Percentiles rank a stretch among this genome's conserved stretches.
phyloP scores from a whole-genome alignment of 305 asterid species.

The Nicotiana rustica region DNA sequence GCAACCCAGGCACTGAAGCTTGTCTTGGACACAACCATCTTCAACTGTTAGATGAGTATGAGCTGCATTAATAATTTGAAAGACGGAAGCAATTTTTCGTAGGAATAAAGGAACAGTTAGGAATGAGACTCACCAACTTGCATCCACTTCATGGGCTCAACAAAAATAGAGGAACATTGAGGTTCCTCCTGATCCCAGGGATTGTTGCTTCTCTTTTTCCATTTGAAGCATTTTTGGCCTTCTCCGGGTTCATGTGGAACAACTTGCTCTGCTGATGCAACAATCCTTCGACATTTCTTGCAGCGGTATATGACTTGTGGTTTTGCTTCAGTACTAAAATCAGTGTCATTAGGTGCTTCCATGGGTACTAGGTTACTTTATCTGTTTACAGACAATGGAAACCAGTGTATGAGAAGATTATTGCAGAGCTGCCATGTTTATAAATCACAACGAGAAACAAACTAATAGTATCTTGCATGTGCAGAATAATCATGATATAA shows the following conservation, averaged over 20 bases:
- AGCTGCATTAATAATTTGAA: conserved; percentile 32
- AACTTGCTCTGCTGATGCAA: conserved; percentile 76
- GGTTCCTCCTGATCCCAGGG: conserved; percentile 46
- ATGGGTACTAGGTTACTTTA: conserved; percentile 41
- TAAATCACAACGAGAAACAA: neutral
- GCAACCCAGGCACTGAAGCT: conserved; percentile 85
- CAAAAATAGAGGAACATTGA: conserved; percentile 89
- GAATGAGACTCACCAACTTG: conserved; percentile 55
- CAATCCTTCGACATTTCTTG: conserved; percentile 90
- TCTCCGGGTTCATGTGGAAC: conserved; percentile 73
- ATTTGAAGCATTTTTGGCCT: conserved; percentile 72
- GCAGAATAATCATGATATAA: neutral
- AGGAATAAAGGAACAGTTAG: conserved; percentile 23
- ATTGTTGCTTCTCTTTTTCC: conserved; percentile 63
- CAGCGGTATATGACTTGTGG: conserved; percentile 77
- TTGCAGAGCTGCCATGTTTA: neutral
- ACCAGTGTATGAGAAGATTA: conserved; percentile 14
- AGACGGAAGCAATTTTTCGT: neutral
- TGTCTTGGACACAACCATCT: conserved; percentile 77
- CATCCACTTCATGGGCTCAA: conserved; percentile 98
- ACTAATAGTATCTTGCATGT: neutral
- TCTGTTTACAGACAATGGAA: conserved; percentile 11
- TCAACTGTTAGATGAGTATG: conserved; percentile 54
- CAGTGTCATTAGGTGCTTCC: conserved; percentile 49
- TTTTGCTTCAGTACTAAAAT: conserved; percentile 40